A percentile compares a stretch with the other conserved stretches of the same genome.
Evolutionary conservation across 2,329 filamentous ascomycete species (phyloP).

Genomic region (Pseudopyrenochaeta lycopersici): DNA sequence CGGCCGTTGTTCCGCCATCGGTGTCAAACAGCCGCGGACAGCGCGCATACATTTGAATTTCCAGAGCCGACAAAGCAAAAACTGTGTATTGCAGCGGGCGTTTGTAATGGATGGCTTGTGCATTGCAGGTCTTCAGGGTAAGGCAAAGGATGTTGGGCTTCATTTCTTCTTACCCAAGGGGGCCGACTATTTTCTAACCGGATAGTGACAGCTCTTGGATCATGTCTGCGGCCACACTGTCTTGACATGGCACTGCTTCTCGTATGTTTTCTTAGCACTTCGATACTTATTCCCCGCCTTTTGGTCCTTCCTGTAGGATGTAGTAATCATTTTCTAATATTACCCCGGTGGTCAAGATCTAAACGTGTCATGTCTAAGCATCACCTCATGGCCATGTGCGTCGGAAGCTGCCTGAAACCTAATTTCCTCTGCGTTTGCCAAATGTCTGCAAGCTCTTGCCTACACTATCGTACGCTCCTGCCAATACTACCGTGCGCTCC

Average conservation of each 20-base stretch:
- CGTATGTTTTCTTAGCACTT: constrained; percentile 53
- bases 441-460: no score
- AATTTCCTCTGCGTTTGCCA: no score
- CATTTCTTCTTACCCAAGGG: constrained; percentile 40
- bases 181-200: constrained; percentile 35
- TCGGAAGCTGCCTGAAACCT: no score
- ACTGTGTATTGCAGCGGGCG: constrained; percentile 41
- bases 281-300: constrained; percentile 52
- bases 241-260: constrained; percentile 47
- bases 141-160: constrained; percentile 33
- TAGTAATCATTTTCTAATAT: constrained; percentile 53
- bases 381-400: no score
- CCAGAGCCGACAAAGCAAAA: constrained; percentile 29
- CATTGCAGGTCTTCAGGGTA: constrained; percentile 35
- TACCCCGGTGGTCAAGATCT: constrained; percentile 34
- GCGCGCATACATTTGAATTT: constrained; percentile 38
- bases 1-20: constrained; percentile 12
- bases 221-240: constrained; percentile 32
- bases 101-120: constrained; percentile 42
- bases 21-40: constrained; percentile 29
- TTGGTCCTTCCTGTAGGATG: constrained; percentile 50
- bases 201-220: constrained; percentile 34
- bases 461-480: no score
- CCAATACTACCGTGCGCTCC: no score
- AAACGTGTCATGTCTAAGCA: not conserved